These are phyloP conservation scores for Dryas alaskensis DNA, from an alignment of 306 rosid genomes.

Conservation along the genomic window DNA sequence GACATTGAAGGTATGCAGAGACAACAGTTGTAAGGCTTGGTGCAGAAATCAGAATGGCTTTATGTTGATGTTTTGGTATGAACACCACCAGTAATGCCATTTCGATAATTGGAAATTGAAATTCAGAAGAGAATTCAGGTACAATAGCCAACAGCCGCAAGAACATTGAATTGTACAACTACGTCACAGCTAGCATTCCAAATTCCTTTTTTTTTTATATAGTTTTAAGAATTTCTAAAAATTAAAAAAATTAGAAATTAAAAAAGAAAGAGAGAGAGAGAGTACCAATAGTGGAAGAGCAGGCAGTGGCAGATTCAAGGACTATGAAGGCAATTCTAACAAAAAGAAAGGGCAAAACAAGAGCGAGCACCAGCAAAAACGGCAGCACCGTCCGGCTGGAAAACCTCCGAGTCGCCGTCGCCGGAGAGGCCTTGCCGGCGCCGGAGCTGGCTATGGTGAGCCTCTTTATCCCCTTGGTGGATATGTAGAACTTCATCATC, in stretches of 20 bases:
- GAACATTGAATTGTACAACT: not conserved
- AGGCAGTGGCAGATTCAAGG: constrained; percentile 72
- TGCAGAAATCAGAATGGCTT: not conserved
- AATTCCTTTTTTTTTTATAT: not conserved
- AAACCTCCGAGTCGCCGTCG: constrained; percentile 55
- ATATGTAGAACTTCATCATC: constrained; percentile 81
- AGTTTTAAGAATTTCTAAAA: not conserved
- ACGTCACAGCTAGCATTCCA: not conserved
- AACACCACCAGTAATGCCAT: not conserved
- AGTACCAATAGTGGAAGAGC: constrained; percentile 60
- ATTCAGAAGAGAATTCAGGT: not conserved
- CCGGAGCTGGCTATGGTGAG: constrained; percentile 53
- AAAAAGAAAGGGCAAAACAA: constrained; percentile 64
- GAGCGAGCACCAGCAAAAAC: constrained; percentile 47
- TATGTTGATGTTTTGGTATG: not conserved
- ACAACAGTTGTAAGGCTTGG: not conserved
- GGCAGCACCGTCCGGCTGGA: constrained; percentile 51
- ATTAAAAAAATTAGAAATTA: not conserved
- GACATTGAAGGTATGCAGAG: not conserved
- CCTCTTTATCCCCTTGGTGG: constrained; percentile 68
- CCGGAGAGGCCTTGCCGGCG: constrained; percentile 39
- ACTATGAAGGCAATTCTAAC: constrained; percentile 63
- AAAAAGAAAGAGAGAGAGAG: not conserved
- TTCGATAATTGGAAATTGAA: too few relatives aligned
- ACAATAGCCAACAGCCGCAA: not conserved